Evolutionary conservation across 164 flowering plant species (phyloP), one percentile per base, ranked within the genome.

Genomic region (Magnolia changhungtana): DNA sequence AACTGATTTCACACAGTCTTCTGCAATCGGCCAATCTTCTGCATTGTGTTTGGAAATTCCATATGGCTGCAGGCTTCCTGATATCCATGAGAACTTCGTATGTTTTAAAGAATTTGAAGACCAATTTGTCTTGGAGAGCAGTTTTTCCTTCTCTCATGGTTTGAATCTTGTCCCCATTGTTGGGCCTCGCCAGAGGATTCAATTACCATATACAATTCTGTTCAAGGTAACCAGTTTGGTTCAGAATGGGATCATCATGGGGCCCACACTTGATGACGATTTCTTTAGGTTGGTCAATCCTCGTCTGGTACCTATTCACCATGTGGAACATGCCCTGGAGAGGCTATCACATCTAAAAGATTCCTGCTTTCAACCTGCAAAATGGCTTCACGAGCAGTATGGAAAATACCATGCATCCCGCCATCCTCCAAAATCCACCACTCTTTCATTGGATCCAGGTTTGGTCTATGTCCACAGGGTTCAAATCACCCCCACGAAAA

Each of bases 21-120:
- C 70, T 72, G 76, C 77, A n/a, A 87, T 95, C 71, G 99, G 99
- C 2, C 97, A 92, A 45, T 95, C 98, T 29, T 89, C 96, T 61
- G 80, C 85, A 37, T n/a, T 93, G 65, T 95, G 99, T 77, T 71
- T 93, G 78, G 90, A 92, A 86, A 82, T 95, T 73, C 88, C 93
- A 58, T 2, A 29, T 63, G 77, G 75, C 27, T 69, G 77, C 51
- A 14, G 74, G 5, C 83, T 92, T 73, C 91, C 96, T 19, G 74
- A 86, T 78, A 83, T 95, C 45, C 61, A 65, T 13, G 84, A 89
- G 64, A 78, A 81, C 52, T 91, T 89, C 78, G 77, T 73, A 27
- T 77, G 72, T 51, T 89, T 88, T 63, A 82, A 82, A 77, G 90
- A 91, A 82, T 77, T 71, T 80, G 82, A 79, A 1, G 83, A 76